These are phyloP conservation scores for Myxozyma melibiosi DNA, from an alignment of 805 yeast species.

Conservation along the genomic window DNA sequence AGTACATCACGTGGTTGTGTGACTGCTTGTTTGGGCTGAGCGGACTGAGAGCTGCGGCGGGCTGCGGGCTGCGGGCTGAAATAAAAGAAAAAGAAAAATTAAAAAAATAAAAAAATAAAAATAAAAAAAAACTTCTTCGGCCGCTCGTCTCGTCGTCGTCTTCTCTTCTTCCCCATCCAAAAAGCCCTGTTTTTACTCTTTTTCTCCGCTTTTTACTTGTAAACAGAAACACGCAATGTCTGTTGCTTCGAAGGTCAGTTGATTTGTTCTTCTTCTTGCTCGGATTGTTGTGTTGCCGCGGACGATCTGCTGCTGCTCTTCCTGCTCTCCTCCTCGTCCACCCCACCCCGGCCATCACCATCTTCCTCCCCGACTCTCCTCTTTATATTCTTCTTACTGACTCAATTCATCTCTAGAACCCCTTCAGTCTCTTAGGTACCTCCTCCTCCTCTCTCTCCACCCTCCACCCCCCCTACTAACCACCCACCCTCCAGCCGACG, in stretches of 20 bases:
- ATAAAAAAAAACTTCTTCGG: too few relatives aligned
- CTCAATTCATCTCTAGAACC: slow-evolving; percentile 16
- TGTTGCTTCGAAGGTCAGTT: slow-evolving; percentile 24
- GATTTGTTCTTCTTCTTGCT: not conserved
- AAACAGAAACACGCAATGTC: slow-evolving; percentile 17
- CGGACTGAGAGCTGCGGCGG: too few relatives aligned
- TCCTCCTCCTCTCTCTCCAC: not conserved
- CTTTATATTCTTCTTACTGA: not conserved
- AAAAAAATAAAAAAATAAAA: too few relatives aligned
- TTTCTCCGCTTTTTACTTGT: not conserved
- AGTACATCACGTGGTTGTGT: not conserved
- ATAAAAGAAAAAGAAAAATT: too few relatives aligned
- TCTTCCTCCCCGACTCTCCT: not conserved
- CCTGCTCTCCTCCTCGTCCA: too few relatives aligned
- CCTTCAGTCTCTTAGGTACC: slow-evolving; percentile 29
- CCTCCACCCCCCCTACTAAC: not conserved
- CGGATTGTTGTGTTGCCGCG: too few relatives aligned
- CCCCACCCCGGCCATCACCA: too few relatives aligned
- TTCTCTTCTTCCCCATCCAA: too few relatives aligned
- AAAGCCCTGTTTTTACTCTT: not conserved
- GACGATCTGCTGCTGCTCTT: too few relatives aligned
- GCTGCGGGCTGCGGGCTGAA: too few relatives aligned
- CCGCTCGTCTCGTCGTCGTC: too few relatives aligned
- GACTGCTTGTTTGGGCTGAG: slow-evolving; percentile 6
- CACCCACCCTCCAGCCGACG: slow-evolving; percentile 55